These are phyloP conservation scores for Naganishia randhawae DNA, from an alignment of 768 basidiomycete species.

Conservation along the genomic window DNA sequence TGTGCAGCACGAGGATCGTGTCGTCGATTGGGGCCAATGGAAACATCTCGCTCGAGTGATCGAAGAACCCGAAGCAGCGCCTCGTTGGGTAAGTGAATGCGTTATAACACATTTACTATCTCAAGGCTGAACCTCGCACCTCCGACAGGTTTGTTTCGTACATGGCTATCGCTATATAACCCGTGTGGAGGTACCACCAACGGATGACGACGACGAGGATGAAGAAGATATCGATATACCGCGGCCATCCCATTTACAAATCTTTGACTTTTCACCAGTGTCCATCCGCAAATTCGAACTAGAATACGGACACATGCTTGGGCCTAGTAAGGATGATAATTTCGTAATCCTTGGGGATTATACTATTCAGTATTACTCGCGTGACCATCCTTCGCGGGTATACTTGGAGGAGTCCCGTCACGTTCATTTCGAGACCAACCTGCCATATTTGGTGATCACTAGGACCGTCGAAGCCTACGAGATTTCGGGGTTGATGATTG, in stretches of 20 bases:
- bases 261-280: conserved; percentile 15
- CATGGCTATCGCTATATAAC: conserved; percentile 17
- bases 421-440: conserved; percentile 12
- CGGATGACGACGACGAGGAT: conserved; percentile 14
- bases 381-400: not conserved
- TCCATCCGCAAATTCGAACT: conserved; percentile 19
- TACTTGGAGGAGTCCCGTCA: conserved; percentile 13
- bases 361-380: not conserved
- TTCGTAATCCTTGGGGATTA: conserved; percentile 16
- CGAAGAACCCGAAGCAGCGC: conserved; percentile 15
- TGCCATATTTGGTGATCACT: conserved; percentile 15
- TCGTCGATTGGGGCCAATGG: conserved; percentile 23
- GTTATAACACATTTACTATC: not conserved
- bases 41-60: not conserved
- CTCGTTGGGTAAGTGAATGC: conserved; percentile 17
- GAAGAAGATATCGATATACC: not conserved
- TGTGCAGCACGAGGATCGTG: not conserved
- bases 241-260: conserved; percentile 8
- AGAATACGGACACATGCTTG: conserved; percentile 10
- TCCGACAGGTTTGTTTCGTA: conserved; percentile 16
- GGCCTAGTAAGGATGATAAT: conserved; percentile 6
- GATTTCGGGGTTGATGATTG: conserved; percentile 16
- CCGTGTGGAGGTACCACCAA: conserved; percentile 1
- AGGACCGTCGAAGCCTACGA: conserved; percentile 6
- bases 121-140: not conserved